Evolutionary conservation across 345 rosid genomes (phyloP), one percentile per base, ranked within the genome.

Genomic region (Arabidopsis thaliana): DNA sequence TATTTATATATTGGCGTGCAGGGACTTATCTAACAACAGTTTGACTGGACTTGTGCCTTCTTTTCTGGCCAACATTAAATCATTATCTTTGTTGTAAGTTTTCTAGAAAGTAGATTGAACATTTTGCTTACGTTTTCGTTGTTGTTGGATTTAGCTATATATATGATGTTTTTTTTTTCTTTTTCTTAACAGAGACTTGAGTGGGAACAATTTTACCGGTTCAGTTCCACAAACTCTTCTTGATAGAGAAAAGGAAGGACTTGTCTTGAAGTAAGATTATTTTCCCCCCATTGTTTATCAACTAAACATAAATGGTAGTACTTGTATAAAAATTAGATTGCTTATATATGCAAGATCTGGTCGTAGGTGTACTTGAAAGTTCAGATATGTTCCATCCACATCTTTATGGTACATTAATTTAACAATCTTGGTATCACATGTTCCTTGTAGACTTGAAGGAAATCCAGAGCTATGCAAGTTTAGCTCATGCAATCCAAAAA

Each of bases 21-120:
- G 87, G 48, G 89, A 86, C 73, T 71, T 84, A 20, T 84, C 85
- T 4, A 79, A 78, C 62, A 83, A 84, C 45, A 80, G 12, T 40
- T 79, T 87, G 71, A 68, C 72, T 4, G 87, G 91, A 61, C 13
- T 52, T 6, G 80, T 85, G 64, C 88, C 87, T 3, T 22, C 58
- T 0, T 85, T 83, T 69, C 78, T 86, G 1, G 53, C 75, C 6
- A 14, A 25, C 23, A 65, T 86, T 68, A 51, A 63, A 69, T 71
- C 60, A 28, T 59, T 86, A 73, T 50, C 50, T 7, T 30, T 50
- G n/a, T 22, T 86, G 85, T 84, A 79, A 82, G 87, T 67, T 57
- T 45, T 36, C 13, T 12, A 61, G 8, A 48, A 28, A 57, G 28
- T 13, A 45, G 0, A 42, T 33, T 24, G 11, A 24, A 57, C 40